phyloP scores from a whole-genome alignment of 768 basidiomycete genomes.

The Tulasnella sp. region DNA sequence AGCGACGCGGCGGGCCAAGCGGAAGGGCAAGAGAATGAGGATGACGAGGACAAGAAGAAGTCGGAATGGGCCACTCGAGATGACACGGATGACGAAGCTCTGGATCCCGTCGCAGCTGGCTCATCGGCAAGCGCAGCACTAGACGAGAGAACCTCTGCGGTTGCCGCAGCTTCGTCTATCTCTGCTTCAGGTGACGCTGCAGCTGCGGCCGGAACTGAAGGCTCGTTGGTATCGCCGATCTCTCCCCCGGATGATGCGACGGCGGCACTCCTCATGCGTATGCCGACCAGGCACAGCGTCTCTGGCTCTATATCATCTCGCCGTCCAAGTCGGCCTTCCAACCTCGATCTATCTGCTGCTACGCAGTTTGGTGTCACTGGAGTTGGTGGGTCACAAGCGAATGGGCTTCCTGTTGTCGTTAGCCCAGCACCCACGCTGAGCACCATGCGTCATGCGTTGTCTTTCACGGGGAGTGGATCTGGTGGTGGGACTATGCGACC shows the following conservation, averaged over 20 bases:
- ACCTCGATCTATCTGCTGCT: constrained; percentile 49
- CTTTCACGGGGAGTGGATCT: neutral
- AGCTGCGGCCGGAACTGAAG: neutral
- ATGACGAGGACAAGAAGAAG: constrained; percentile 31
- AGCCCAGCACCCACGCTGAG: neutral
- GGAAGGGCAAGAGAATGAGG: constrained; percentile 20
- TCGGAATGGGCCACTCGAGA: constrained; percentile 57
- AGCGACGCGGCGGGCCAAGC: neutral
- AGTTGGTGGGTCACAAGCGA: neutral
- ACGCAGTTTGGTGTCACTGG: constrained; percentile 22
- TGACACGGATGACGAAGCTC: constrained; percentile 80
- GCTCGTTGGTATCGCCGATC: too few species aligned
- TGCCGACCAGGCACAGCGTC: neutral
- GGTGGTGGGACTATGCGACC: neutral
- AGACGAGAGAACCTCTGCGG: constrained; percentile 71
- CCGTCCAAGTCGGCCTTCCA: constrained; percentile 50
- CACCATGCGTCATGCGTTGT: neutral
- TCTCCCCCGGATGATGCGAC: neutral
- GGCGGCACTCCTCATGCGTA: constrained; percentile 2
- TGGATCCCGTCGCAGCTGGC: constrained; percentile 70
- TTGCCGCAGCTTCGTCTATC: constrained; percentile 17
- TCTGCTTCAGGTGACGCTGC: neutral
- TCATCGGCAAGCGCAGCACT: constrained; percentile 70
- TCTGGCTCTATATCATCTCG: constrained; percentile 15
- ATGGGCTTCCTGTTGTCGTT: neutral